Evolutionary conservation across 306 rosid genomes (phyloP).

Genomic region (Cicer cuneatum): DNA sequence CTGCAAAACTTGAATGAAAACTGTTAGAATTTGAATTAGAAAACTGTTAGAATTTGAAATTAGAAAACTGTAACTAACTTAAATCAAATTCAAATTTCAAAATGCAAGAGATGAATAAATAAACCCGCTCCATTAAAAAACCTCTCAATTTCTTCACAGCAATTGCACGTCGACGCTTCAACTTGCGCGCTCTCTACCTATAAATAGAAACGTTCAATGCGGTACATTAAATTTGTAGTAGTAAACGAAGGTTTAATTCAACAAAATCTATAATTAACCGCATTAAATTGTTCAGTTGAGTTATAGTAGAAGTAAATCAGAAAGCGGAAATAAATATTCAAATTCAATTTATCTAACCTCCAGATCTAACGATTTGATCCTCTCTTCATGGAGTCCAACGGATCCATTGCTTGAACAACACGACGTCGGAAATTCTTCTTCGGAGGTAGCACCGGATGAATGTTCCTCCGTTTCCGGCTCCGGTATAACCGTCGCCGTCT

Average conservation of each 20-base stretch:
- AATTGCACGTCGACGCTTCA: slow-evolving; percentile 70
- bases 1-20: slow-evolving; percentile 38
- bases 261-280: slow-evolving; percentile 5
- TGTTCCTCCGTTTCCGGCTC: slow-evolving; percentile 37
- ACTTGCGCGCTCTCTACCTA: slow-evolving; percentile 76
- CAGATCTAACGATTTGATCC: slow-evolving; percentile 69
- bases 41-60: slow-evolving; percentile 33
- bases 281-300: slow-evolving; percentile 39
- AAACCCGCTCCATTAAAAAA: slow-evolving; percentile 39
- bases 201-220: slow-evolving; percentile 39
- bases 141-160: slow-evolving; percentile 58
- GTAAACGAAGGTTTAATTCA: slow-evolving; percentile 29
- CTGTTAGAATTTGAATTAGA: slow-evolving; percentile 31
- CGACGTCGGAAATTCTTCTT: slow-evolving; percentile 53
- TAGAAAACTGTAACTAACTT: background rate
- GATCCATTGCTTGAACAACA: slow-evolving; percentile 84
- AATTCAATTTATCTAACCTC: slow-evolving; percentile 51
- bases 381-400: slow-evolving; percentile 45
- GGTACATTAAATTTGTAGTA: slow-evolving; percentile 35
- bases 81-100: slow-evolving; percentile 36
- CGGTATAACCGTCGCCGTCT: slow-evolving; percentile 24
- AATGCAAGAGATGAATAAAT: background rate
- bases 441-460: slow-evolving; percentile 51
- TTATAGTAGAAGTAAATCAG: background rate
- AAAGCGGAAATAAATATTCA: slow-evolving; percentile 21